These are phyloP conservation scores for Syzygium aromaticum DNA, from an alignment of 345 rosid species.

Conservation along the genomic window DNA sequence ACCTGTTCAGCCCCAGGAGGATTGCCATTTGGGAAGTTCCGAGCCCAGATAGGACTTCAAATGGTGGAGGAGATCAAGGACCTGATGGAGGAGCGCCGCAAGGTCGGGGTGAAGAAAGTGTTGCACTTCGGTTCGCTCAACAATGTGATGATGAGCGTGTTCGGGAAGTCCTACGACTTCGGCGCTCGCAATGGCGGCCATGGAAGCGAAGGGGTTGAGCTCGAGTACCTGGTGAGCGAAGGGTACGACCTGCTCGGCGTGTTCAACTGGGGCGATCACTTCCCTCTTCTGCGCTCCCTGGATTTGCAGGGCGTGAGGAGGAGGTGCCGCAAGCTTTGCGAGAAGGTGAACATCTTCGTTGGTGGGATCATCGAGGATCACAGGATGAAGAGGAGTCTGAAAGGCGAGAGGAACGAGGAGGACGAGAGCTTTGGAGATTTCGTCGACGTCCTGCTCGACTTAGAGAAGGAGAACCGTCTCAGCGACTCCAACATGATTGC, in stretches of 20 bases:
- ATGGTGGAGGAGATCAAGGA: conserved; percentile 35
- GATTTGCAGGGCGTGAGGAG: conserved; percentile 76
- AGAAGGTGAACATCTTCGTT: conserved; percentile 51
- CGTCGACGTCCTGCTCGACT: conserved; percentile 67
- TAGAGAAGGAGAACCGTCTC: conserved; percentile 45
- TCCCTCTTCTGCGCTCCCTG: conserved; percentile 51
- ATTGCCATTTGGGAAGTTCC: conserved; percentile 33
- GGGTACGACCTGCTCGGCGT: conserved; percentile 66
- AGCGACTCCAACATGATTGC: conserved; percentile 71
- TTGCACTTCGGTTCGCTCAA: conserved; percentile 68
- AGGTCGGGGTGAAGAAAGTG: conserved; percentile 35
- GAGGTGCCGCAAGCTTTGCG: conserved; percentile 44
- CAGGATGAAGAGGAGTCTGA: conserved; percentile 15
- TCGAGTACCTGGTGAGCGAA: conserved; percentile 62
- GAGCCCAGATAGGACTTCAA: conserved; percentile 36
- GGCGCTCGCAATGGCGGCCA: conserved; percentile 6
- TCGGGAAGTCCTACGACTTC: conserved; percentile 56
- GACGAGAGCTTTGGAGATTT: conserved; percentile 33
- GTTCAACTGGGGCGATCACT: conserved; percentile 87
- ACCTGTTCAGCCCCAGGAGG: conserved; percentile 70
- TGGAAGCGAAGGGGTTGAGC: conserved; percentile 10
- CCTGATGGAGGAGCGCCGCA: conserved; percentile 17
- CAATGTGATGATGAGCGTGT: conserved; percentile 70
- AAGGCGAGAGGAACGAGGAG: neutral
- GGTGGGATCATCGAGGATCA: conserved; percentile 53